A percentile compares a stretch with the other conserved stretches of the same genome.
Conservation (phyloP, 1,139 yeast genomes). For the Yamadazyma sp. region DNA sequence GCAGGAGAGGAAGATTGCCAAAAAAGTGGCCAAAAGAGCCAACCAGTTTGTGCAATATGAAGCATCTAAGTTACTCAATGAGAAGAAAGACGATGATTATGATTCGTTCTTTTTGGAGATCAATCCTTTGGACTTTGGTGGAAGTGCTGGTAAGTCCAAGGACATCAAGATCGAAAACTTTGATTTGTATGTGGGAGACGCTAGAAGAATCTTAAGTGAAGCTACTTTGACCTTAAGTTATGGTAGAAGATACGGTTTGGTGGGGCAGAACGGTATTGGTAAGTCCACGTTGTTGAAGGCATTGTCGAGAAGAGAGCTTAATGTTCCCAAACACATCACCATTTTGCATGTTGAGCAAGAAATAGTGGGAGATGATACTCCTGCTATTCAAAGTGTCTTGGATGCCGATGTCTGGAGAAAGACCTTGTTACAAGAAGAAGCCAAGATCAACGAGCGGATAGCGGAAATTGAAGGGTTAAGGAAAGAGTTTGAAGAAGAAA, state of each 20-base stretch:
- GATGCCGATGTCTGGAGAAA: constrained; percentile 99
- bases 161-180: constrained; percentile 91
- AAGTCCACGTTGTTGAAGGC: constrained; percentile 92
- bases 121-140: constrained; percentile 89
- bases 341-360: constrained; percentile 98
- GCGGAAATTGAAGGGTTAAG: constrained; percentile 70
- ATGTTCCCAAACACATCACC: constrained; percentile 92
- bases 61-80: constrained; percentile 82
- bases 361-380: constrained; percentile 86
- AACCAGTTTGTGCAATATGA: constrained; percentile 87
- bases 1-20: constrained; percentile 95
- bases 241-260: constrained; percentile 95
- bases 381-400: constrained; percentile 87
- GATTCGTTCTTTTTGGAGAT: constrained; percentile 93
- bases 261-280: constrained; percentile 99
- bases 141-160: constrained; percentile 90
- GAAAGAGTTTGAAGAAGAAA: constrained; percentile 76
- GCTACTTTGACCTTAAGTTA: constrained; percentile 83
- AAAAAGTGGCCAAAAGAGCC: constrained; percentile 92
- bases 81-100: constrained; percentile 66
- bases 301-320: constrained; percentile 86
- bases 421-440: constrained; percentile 75
- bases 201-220: constrained; percentile 87
- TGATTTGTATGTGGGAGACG: constrained; percentile 93
- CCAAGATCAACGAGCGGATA: constrained; percentile 69